A percentile compares a stretch with the other conserved stretches of the same genome.
phyloP scores from a whole-genome alignment of 1,284 basidiomycete species.

The Apiotrichum gracile region DNA sequence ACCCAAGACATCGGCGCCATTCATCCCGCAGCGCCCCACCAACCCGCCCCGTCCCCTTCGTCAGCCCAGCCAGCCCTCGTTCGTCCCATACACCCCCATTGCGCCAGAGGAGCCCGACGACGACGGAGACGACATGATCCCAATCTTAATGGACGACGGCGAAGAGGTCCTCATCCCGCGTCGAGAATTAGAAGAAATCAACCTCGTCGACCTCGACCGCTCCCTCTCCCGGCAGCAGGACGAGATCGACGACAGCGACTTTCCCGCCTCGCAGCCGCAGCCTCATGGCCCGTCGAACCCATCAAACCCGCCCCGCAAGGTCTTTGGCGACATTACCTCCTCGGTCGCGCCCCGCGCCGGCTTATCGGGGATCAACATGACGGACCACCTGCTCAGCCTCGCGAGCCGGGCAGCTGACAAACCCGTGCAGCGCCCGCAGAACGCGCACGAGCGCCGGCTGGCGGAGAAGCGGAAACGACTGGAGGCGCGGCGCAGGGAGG shows the following conservation, averaged over 20 bases:
- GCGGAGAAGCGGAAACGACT: not conserved
- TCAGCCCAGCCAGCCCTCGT: not conserved
- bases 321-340: not conserved
- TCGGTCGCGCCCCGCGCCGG: not conserved
- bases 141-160: not conserved
- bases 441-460: not conserved
- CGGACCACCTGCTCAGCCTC: not conserved
- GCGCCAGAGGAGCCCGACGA: not conserved
- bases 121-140: not conserved
- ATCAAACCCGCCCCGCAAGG: not conserved
- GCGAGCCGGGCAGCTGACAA: not conserved
- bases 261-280: not conserved
- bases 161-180: not conserved
- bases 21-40: not conserved
- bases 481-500: not conserved
- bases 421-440: not conserved
- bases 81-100: not conserved
- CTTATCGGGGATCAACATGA: conserved; percentile 2
- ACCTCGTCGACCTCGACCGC: not conserved
- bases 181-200: not conserved
- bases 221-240: not conserved
- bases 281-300: not conserved
- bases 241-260: not conserved
- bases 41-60: not conserved
- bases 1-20: not conserved